Evolutionary conservation across 306 rosid species (phyloP).

Genomic region (Boehmeria nivea): DNA sequence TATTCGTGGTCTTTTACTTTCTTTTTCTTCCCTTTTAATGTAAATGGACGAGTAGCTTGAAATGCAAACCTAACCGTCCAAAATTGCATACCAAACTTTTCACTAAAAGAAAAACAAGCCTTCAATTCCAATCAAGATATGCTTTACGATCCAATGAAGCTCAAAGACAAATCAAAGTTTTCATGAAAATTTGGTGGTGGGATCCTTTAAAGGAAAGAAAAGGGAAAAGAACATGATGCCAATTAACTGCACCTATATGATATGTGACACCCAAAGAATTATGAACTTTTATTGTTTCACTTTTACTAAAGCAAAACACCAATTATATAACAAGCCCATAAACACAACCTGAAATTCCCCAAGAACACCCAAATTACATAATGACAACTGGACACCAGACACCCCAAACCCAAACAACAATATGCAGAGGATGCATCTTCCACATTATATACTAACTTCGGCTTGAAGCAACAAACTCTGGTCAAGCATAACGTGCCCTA

Average conservation of each 20-base stretch:
- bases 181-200: too few species aligned
- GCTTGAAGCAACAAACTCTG: constrained; percentile 16
- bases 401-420: constrained; percentile 28
- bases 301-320: constrained; percentile 7
- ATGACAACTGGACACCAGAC: constrained; percentile 12
- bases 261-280: constrained; percentile 34
- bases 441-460: constrained; percentile 24
- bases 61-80: too few species aligned
- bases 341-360: constrained; percentile 19
- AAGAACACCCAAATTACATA: constrained; percentile 24
- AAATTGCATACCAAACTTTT: too few species aligned
- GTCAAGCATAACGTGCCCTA: constrained; percentile 23
- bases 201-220: too few species aligned
- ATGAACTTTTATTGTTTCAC: constrained; percentile 25
- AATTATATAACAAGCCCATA: constrained; percentile 23
- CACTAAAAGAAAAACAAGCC: too few species aligned
- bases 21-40: too few species aligned
- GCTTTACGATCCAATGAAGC: too few species aligned
- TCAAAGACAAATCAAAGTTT: too few species aligned
- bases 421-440: constrained; percentile 16
- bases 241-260: too few species aligned
- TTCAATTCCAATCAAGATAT: too few species aligned
- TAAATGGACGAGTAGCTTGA: too few species aligned
- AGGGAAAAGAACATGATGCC: too few species aligned
- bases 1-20: neutral